A percentile compares a stretch with the other conserved stretches of the same genome.
Evolutionary conservation across 192 early-diverging fungal species (phyloP).

Genomic region (Podila minutissima): DNA sequence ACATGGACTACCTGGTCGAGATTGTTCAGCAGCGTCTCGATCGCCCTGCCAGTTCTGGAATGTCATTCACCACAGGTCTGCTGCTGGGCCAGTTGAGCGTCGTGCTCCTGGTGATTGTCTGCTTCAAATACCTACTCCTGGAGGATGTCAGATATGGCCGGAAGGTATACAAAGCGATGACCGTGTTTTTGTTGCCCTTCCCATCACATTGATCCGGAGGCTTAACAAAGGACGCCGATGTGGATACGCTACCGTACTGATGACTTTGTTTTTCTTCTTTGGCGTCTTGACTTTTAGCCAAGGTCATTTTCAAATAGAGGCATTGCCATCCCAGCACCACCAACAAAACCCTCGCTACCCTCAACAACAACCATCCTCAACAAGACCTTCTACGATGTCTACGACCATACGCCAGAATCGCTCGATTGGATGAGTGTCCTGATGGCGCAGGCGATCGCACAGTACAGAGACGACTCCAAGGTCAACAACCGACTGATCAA

Average conservation of each 20-base stretch:
- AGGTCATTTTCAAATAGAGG: constrained; percentile 58
- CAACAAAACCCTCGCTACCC: constrained; percentile 63
- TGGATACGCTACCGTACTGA: neutral
- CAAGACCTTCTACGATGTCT: constrained; percentile 65
- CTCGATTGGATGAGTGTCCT: constrained; percentile 89
- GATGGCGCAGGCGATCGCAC: constrained; percentile 77
- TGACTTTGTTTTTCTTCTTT: neutral
- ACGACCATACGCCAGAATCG: constrained; percentile 70
- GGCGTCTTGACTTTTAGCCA: constrained; percentile 9
- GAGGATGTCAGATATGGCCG: constrained; percentile 60
- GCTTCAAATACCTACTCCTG: constrained; percentile 61
- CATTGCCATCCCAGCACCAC: constrained; percentile 57
- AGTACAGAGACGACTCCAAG: constrained; percentile 77
- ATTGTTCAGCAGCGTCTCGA: constrained; percentile 32
- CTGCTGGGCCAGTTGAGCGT: constrained; percentile 60
- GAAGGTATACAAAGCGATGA: constrained; percentile 17
- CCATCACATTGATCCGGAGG: no score
- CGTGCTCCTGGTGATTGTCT: constrained; percentile 57
- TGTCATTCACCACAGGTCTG: constrained; percentile 63
- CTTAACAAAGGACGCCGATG: neutral
- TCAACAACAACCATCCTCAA: constrained; percentile 64
- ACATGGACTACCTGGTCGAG: constrained; percentile 39
- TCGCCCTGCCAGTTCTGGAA: constrained; percentile 27
- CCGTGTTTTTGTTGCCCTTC: neutral
- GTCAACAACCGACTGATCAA: constrained; percentile 72